phyloP scores from a whole-genome alignment of 495 filamentous ascomycete genomes.

The Ramalina peruviana region DNA sequence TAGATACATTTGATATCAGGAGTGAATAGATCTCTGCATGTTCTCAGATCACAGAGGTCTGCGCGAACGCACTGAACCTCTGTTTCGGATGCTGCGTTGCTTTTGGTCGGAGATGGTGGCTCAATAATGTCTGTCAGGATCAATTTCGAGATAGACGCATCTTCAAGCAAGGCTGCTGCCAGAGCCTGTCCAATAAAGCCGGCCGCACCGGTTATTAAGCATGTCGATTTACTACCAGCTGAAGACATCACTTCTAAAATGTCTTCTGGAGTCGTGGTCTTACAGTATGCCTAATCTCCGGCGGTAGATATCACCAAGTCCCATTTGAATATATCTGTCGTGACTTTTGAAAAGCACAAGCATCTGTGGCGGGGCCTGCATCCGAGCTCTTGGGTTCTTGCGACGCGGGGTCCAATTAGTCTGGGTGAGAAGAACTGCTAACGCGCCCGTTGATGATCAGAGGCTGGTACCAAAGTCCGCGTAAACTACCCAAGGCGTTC shows the following conservation, averaged over 20 bases:
- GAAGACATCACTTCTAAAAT: background rate
- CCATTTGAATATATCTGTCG: too few relatives aligned
- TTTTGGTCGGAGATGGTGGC: slow-evolving; percentile 39
- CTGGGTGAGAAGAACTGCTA: too few relatives aligned
- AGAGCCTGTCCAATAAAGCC: slow-evolving; percentile 60
- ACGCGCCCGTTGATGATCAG: too few relatives aligned
- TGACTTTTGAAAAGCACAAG: too few relatives aligned
- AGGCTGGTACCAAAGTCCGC: too few relatives aligned
- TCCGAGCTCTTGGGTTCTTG: too few relatives aligned
- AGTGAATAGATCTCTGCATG: slow-evolving; percentile 12
- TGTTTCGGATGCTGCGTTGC: slow-evolving; percentile 22
- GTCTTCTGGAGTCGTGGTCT: background rate
- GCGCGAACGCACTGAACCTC: slow-evolving; percentile 37
- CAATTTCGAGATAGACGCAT: slow-evolving; percentile 37
- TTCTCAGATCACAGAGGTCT: slow-evolving; percentile 42
- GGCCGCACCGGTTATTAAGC: slow-evolving; percentile 59
- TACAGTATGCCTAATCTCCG: background rate
- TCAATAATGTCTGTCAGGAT: slow-evolving; percentile 51
- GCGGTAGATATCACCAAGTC: background rate
- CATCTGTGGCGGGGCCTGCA: too few relatives aligned
- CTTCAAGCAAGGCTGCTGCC: slow-evolving; percentile 43
- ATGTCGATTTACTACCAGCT: slow-evolving; percentile 30
- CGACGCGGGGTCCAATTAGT: too few relatives aligned
- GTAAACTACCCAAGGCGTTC: too few relatives aligned
- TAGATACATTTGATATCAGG: slow-evolving; percentile 38